Evolutionary conservation across 768 basidiomycete species (phyloP).

Genomic region (Lactarius tabidus): DNA sequence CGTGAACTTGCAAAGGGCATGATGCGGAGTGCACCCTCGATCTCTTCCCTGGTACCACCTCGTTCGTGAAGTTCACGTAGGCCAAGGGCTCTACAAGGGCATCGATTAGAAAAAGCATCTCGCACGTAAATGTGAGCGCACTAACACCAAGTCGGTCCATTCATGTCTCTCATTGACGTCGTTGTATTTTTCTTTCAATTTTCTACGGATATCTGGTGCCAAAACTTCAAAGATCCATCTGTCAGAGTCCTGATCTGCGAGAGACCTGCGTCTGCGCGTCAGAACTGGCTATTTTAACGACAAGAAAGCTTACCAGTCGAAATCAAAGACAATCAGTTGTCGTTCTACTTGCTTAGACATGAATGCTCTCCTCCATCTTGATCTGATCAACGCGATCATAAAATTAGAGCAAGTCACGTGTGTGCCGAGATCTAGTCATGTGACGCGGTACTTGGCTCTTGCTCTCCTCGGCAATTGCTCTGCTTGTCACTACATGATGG

Average conservation of each 20-base stretch:
- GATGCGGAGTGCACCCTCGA: slow-evolving; percentile 69
- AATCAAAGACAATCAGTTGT: slow-evolving; percentile 91
- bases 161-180: slow-evolving; percentile 57
- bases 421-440: neutral
- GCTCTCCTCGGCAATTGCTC: neutral
- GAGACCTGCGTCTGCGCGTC: slow-evolving; percentile 50
- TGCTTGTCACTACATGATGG: slow-evolving; percentile 13
- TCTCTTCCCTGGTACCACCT: slow-evolving; percentile 67
- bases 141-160: slow-evolving; percentile 96
- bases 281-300: neutral
- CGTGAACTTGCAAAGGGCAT: slow-evolving; percentile 76
- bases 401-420: neutral
- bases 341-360: slow-evolving; percentile 34
- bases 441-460: neutral
- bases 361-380: neutral
- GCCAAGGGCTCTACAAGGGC: slow-evolving; percentile 51
- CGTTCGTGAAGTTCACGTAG: slow-evolving; percentile 67
- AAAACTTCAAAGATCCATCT: slow-evolving; percentile 90
- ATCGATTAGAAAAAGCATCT: slow-evolving; percentile 3
- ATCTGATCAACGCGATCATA: neutral
- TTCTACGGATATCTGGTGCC: slow-evolving; percentile 75
- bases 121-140: neutral
- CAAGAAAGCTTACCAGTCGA: slow-evolving; percentile 70
- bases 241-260: slow-evolving; percentile 95
- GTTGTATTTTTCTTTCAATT: slow-evolving; percentile 76